Evolutionary conservation across 2,329 filamentous ascomycete species (phyloP).

Genomic region (Orbilia ellipsospora): DNA sequence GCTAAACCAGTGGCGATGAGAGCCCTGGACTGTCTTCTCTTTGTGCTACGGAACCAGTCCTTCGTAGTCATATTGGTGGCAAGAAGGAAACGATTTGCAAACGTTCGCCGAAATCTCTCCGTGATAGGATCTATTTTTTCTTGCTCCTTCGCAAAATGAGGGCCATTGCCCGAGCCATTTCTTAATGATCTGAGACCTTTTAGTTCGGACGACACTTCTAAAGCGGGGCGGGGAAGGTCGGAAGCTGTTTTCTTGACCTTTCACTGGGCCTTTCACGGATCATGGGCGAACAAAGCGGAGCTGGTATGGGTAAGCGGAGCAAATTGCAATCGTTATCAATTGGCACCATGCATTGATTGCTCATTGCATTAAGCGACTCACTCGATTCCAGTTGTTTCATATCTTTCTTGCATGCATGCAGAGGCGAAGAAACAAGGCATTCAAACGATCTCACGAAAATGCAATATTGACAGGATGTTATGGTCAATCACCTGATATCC

Average conservation of each 20-base stretch:
- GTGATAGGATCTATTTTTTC: neutral
- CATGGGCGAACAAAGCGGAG: neutral
- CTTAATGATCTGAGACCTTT: neutral
- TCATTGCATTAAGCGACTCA: neutral
- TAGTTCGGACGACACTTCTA: too few relatives aligned
- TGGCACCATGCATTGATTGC: neutral
- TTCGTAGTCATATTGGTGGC: too few relatives aligned
- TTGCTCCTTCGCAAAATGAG: neutral
- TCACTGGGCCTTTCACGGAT: neutral
- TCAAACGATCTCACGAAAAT: neutral
- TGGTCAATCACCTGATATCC: neutral
- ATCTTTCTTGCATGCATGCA: neutral
- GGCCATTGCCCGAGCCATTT: neutral
- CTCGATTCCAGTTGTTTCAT: neutral
- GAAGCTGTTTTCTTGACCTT: slow-evolving; percentile 7
- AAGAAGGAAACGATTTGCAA: neutral
- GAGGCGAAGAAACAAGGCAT: neutral
- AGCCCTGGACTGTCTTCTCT: too few relatives aligned
- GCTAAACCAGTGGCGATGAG: too few relatives aligned
- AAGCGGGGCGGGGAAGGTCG: slow-evolving; percentile 34
- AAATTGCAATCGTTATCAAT: too few relatives aligned
- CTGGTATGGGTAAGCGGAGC: neutral
- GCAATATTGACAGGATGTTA: neutral
- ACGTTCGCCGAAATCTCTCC: slow-evolving; percentile 23
- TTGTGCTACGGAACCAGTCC: too few relatives aligned